These are phyloP conservation scores for Syzygium oleosum DNA, from an alignment of 345 rosid genomes.

Conservation along the genomic window DNA sequence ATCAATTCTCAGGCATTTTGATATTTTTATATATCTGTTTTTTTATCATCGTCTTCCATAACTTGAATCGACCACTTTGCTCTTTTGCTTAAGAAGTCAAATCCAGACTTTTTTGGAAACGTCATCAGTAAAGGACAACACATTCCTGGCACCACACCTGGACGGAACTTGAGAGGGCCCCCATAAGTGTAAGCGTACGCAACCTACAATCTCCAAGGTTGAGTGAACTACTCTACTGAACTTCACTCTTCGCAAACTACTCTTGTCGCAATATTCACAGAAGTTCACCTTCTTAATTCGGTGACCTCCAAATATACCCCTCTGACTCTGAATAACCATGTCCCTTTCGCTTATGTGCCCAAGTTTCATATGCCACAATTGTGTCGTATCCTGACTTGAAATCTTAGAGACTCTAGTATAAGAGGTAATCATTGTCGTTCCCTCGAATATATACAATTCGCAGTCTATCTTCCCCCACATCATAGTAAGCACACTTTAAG, in stretches of 20 bases:
- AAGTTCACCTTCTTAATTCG: neutral
- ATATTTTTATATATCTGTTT: neutral
- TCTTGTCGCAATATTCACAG: neutral
- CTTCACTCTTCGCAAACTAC: neutral
- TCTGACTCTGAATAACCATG: neutral
- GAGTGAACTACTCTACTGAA: neutral
- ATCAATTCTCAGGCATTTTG: neutral
- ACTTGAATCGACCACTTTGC: neutral
- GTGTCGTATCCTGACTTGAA: neutral
- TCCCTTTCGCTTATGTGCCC: neutral
- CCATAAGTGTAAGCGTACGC: neutral
- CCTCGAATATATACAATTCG: neutral
- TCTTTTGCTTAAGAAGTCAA: neutral
- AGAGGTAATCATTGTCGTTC: neutral
- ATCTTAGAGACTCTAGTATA: neutral
- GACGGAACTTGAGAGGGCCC: neutral
- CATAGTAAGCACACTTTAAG: neutral
- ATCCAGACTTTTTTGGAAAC: neutral
- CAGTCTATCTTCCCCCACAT: neutral
- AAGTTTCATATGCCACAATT: neutral
- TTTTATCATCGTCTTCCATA: neutral
- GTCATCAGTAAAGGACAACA: neutral
- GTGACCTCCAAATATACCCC: neutral
- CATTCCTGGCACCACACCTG: neutral
- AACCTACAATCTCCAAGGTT: neutral